phyloP scores from a whole-genome alignment of 1,284 basidiomycete species.

The Sanguinoderma infundibulare region DNA sequence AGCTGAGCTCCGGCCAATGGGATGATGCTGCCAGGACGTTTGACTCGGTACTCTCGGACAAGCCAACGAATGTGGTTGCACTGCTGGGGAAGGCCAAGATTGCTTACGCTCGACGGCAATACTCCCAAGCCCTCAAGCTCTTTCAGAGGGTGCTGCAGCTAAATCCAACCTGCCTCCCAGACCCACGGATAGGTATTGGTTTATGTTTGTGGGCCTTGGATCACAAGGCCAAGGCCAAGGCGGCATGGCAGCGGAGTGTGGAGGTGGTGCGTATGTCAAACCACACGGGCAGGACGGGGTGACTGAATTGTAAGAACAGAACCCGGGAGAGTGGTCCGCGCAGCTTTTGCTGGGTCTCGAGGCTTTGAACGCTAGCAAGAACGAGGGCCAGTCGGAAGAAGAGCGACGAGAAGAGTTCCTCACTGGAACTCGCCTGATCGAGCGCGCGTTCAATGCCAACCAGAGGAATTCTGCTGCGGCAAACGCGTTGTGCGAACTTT shows the following conservation, averaged over 20 bases:
- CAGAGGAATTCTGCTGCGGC: conserved; percentile 78
- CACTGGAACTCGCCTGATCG: conserved; percentile 68
- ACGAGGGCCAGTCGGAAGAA: conserved; percentile 58
- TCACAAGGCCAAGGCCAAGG: conserved; percentile 76
- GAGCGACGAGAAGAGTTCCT: conserved; percentile 62
- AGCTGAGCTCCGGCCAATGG: conserved; percentile 79
- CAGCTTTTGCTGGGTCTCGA: conserved; percentile 84
- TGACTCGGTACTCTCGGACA: conserved; percentile 77
- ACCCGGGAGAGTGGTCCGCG: conserved; percentile 78
- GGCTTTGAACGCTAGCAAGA: conserved; percentile 81
- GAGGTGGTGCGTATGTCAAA: conserved; percentile 67
- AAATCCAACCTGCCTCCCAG: conserved; percentile 80
- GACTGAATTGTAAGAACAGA: conserved; percentile 44
- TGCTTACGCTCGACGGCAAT: conserved; percentile 78
- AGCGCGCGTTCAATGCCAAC: conserved; percentile 77
- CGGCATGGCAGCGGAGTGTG: conserved; percentile 87
- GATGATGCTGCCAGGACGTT: conserved; percentile 82
- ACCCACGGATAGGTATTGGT: conserved; percentile 93
- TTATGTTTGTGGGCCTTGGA: conserved; percentile 90
- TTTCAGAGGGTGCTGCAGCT: conserved; percentile 86
- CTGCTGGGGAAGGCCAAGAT: conserved; percentile 85
- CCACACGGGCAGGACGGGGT: background rate
- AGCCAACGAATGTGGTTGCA: conserved; percentile 84
- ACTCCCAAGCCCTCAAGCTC: conserved; percentile 75
- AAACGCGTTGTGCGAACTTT: conserved; percentile 77